Evolutionary conservation across 257 asterid genomes (phyloP).

Genomic region (Solanum virginianum): DNA sequence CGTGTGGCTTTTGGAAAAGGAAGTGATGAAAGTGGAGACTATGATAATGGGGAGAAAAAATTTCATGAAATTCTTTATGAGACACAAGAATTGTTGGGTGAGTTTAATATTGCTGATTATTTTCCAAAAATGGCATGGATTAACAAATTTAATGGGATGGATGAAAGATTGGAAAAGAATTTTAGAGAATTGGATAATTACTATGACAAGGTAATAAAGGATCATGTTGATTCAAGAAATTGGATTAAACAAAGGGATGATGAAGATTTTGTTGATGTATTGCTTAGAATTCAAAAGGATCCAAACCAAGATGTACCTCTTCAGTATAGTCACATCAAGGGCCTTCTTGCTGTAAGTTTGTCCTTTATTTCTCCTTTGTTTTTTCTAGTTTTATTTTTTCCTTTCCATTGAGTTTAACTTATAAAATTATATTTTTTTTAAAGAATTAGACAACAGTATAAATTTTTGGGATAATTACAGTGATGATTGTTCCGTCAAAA

Average conservation of each 20-base stretch:
- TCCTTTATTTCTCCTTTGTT: not conserved
- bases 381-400: not conserved
- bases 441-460: too few species aligned
- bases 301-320: not conserved
- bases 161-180: conserved; percentile 4
- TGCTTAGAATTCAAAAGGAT: conserved; percentile 29
- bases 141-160: conserved; percentile 26
- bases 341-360: conserved; percentile 12
- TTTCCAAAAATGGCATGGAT: conserved; percentile 30
- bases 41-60: not conserved
- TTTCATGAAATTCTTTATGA: conserved; percentile 11
- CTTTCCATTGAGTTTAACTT: too few species aligned
- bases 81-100: conserved; percentile 6
- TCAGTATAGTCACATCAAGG: conserved; percentile 17
- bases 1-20: conserved; percentile 33
- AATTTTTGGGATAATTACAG: too few species aligned
- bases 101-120: conserved; percentile 19
- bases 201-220: conserved; percentile 13
- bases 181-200: conserved; percentile 12
- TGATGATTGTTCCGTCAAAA: too few species aligned
- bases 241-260: not conserved
- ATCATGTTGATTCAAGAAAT: conserved; percentile 9
- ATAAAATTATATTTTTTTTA: too few species aligned
- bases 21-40: not conserved
- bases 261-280: conserved; percentile 32